Percentiles rank a stretch among this genome's conserved stretches.
Evolutionary conservation across 129 eudicot genomes (phyloP).

Genomic region (Flaveria bidentis): DNA sequence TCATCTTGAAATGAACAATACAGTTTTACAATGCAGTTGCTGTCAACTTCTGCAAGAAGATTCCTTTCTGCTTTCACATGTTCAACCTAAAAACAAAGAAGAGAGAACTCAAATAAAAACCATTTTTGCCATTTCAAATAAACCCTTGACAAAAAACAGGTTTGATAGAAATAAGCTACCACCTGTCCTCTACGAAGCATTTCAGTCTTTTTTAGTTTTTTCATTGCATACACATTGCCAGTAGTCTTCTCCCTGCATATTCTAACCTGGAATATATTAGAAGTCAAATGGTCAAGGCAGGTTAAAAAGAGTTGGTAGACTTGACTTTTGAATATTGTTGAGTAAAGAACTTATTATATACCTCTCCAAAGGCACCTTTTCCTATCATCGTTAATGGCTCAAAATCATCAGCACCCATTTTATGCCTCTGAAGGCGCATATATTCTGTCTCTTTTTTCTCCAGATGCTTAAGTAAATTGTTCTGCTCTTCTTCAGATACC

Average conservation of each 20-base stretch:
- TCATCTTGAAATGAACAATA: conserved; percentile 88
- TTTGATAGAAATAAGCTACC: conserved; percentile 8
- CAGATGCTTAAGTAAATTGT: conserved; percentile 15
- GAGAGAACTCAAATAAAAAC: not conserved
- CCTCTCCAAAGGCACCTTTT: conserved; percentile 92
- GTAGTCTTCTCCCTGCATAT: conserved; percentile 75
- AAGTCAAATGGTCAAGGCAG: conserved; percentile 22
- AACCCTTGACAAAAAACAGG: conserved; percentile 46
- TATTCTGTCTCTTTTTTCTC: conserved; percentile 25
- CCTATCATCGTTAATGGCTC: conserved; percentile 66
- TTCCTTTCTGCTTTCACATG: conserved; percentile 93
- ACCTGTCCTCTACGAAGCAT: conserved; percentile 92
- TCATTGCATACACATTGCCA: conserved; percentile 78
- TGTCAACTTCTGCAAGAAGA: conserved; percentile 79
- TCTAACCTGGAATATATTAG: conserved; percentile 50
- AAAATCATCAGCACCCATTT: conserved; percentile 24
- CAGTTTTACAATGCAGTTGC: conserved; percentile 84
- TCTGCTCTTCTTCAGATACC: conserved; percentile 60
- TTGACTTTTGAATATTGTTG: not conserved
- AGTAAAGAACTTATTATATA: conserved; percentile 14
- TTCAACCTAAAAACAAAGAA: conserved; percentile 53
- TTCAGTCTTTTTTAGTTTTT: conserved; percentile 79
- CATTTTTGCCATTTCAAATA: conserved; percentile 11
- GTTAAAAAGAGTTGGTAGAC: conserved; percentile 8
- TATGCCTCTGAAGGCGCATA: conserved; percentile 25